A percentile compares a stretch with the other conserved stretches of the same genome.
These are phyloP conservation scores for Cercospora zeina DNA, from an alignment of 2,329 filamentous ascomycete species.

Conservation along the genomic window DNA sequence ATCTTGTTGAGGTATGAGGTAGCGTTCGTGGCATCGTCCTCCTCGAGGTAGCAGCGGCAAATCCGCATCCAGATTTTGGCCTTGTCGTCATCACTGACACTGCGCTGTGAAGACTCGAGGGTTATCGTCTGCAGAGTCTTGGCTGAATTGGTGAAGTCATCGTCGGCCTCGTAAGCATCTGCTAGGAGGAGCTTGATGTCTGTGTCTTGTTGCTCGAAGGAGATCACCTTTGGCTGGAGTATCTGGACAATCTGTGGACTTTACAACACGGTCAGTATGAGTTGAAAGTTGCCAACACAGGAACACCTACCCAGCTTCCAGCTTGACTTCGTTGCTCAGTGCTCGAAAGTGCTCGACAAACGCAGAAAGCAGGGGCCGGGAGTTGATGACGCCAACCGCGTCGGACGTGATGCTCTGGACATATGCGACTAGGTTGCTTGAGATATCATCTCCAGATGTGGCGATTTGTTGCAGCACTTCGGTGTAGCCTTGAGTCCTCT, in stretches of 20 bases:
- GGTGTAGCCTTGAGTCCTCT: slow-evolving; percentile 55
- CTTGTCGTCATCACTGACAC: slow-evolving; percentile 78
- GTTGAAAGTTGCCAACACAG: background rate
- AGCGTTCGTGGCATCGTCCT: slow-evolving; percentile 82
- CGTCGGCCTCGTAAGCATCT: slow-evolving; percentile 75
- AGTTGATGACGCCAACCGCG: slow-evolving; percentile 72
- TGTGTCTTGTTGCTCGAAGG: slow-evolving; percentile 82
- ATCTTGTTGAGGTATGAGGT: slow-evolving; percentile 90
- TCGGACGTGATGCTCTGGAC: slow-evolving; percentile 64
- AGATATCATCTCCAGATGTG: slow-evolving; percentile 49
- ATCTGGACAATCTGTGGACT: slow-evolving; percentile 65
- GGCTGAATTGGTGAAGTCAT: slow-evolving; percentile 79
- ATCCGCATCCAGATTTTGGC: slow-evolving; percentile 89
- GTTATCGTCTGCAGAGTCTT: slow-evolving; percentile 78
- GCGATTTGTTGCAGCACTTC: slow-evolving; percentile 59
- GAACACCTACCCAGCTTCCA: slow-evolving; percentile 60
- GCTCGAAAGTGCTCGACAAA: slow-evolving; percentile 65
- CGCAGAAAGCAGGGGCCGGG: slow-evolving; percentile 66
- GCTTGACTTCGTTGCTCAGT: slow-evolving; percentile 66
- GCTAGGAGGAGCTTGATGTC: slow-evolving; percentile 78
- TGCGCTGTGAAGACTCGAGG: slow-evolving; percentile 83
- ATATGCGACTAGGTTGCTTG: slow-evolving; percentile 66
- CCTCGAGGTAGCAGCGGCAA: slow-evolving; percentile 89
- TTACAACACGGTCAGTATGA: background rate
- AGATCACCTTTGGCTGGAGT: slow-evolving; percentile 66